These are phyloP conservation scores for Ceratocystis lukuohia DNA, from an alignment of 2,329 filamentous ascomycete genomes.

Conservation along the genomic window DNA sequence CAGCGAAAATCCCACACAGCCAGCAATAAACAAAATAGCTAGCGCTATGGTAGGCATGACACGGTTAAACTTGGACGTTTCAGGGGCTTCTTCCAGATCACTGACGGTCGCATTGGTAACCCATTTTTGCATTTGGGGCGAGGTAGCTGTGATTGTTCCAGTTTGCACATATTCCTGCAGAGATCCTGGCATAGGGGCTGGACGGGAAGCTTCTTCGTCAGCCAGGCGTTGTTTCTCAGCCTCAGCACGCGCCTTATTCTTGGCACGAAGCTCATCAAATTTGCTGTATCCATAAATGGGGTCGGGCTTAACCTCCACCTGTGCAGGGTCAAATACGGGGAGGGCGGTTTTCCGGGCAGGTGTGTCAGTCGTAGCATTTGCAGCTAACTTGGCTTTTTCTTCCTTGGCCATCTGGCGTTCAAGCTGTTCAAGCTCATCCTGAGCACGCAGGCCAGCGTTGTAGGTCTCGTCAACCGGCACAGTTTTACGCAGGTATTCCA, in stretches of 20 bases:
- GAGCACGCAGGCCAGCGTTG: constrained; percentile 47
- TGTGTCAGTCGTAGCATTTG: constrained; percentile 18
- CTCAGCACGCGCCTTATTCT: constrained; percentile 37
- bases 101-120: constrained; percentile 34
- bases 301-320: constrained; percentile 26
- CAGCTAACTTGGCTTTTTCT: constrained; percentile 19
- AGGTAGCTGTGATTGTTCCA: constrained; percentile 30
- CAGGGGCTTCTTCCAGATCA: constrained; percentile 37
- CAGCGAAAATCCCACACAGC: constrained; percentile 32
- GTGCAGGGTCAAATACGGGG: constrained; percentile 20
- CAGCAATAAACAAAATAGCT: constrained; percentile 33
- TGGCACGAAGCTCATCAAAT: constrained; percentile 43
- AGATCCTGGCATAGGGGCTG: constrained; percentile 16
- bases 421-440: constrained; percentile 46
- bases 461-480: constrained; percentile 46
- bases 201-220: constrained; percentile 26
- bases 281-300: constrained; percentile 45
- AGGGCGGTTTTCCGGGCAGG: constrained; percentile 22
- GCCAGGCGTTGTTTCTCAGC: constrained; percentile 33
- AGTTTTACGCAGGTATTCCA: constrained; percentile 42
- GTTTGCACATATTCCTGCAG: constrained; percentile 25
- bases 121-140: constrained; percentile 31
- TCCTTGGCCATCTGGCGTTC: constrained; percentile 28
- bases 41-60: constrained; percentile 42
- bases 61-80: constrained; percentile 39